These are phyloP conservation scores for Thielaviopsis musarum DNA, from an alignment of 2,329 filamentous ascomycete genomes.

Conservation along the genomic window DNA sequence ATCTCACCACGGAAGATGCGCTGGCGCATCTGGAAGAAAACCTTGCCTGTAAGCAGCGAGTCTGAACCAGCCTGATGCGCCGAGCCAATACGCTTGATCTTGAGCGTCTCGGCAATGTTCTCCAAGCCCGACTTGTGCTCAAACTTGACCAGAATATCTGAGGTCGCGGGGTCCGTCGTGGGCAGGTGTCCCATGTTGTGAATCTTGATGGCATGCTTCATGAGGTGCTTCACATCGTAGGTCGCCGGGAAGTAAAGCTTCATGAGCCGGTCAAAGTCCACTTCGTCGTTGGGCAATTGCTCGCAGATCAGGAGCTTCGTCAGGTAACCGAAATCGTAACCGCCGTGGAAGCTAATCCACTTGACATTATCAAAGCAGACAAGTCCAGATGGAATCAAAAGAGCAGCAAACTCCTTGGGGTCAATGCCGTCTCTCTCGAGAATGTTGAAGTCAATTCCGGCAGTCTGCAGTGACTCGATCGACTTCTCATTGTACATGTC, in stretches of 20 bases:
- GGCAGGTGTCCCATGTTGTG: constrained; percentile 46
- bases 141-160: constrained; percentile 65
- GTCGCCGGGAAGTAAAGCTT: constrained; percentile 85
- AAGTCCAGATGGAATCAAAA: constrained; percentile 82
- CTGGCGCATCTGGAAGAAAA: constrained; percentile 86
- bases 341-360: constrained; percentile 96
- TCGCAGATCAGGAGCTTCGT: constrained; percentile 82
- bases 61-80: constrained; percentile 91
- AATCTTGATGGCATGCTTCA: constrained; percentile 69
- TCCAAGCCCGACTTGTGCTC: constrained; percentile 85
- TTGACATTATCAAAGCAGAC: constrained; percentile 75
- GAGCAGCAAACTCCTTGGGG: constrained; percentile 69
- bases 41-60: constrained; percentile 77
- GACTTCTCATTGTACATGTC: constrained; percentile 98
- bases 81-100: constrained; percentile 71
- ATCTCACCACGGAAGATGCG: constrained; percentile 75
- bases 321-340: constrained; percentile 95
- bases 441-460: constrained; percentile 79
- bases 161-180: constrained; percentile 45
- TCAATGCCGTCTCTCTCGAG: constrained; percentile 84
- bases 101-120: constrained; percentile 83
- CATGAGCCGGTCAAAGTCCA: constrained; percentile 75
- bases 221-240: constrained; percentile 93
- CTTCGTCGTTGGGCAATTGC: constrained; percentile 73
- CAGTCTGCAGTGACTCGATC: constrained; percentile 76